Percentiles rank a stretch among this genome's conserved stretches.
Conservation (phyloP, 345 rosid genomes). For the Raphanus sativus region DNA sequence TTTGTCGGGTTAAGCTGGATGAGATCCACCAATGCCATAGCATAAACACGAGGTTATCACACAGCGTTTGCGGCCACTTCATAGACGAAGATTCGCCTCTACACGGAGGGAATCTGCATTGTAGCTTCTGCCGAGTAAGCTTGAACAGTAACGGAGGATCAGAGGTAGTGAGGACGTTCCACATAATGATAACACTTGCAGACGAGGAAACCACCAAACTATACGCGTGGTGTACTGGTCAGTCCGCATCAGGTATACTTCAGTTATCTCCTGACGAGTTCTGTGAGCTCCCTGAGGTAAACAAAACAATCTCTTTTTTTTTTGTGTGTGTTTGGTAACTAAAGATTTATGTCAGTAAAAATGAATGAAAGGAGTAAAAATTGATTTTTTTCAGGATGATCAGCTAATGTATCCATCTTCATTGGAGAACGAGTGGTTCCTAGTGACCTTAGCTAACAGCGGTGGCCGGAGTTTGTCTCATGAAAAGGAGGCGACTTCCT, state of each 20-base stretch:
- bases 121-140: constrained; percentile 63
- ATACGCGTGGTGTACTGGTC: constrained; percentile 76
- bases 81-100: constrained; percentile 40
- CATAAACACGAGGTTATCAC: constrained; percentile 59
- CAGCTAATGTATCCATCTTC: constrained; percentile 83
- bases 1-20: constrained; percentile 70
- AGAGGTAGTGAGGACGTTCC: constrained; percentile 62
- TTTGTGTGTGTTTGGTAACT: not conserved
- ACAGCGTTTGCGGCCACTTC: constrained; percentile 66
- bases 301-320: too few species aligned
- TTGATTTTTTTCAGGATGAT: constrained; percentile 60
- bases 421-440: constrained; percentile 67
- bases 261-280: constrained; percentile 88
- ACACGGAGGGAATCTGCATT: constrained; percentile 41
- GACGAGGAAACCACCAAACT: constrained; percentile 56
- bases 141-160: constrained; percentile 33
- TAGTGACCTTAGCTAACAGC: constrained; percentile 68
- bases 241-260: constrained; percentile 83
- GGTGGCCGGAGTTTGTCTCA: constrained; percentile 18
- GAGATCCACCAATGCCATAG: constrained; percentile 61
- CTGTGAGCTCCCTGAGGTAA: constrained; percentile 80
- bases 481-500: constrained; percentile 39
- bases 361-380: too few species aligned
- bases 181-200: constrained; percentile 66
- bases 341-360: too few species aligned